Percentiles rank a stretch among this genome's conserved stretches.
These are phyloP conservation scores for Oryza coarctata DNA, from an alignment of 176 grass and related monocot species.

Conservation along the genomic window DNA sequence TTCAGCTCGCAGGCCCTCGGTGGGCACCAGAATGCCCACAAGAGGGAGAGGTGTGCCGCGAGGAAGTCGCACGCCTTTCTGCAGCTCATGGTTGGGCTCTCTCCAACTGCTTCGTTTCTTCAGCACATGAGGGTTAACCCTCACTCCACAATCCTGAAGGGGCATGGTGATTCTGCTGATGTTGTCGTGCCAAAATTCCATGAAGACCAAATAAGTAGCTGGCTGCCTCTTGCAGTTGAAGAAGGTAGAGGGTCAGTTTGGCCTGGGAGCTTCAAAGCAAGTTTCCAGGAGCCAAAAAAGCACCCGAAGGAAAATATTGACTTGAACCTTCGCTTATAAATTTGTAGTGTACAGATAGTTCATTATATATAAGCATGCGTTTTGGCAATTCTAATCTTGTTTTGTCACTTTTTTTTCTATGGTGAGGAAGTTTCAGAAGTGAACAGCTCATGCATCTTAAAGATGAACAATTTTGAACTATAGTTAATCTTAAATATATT, in stretches of 20 bases:
- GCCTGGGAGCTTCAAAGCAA: slow-evolving; percentile 72
- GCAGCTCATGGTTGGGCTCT: slow-evolving; percentile 43
- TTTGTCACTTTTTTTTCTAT: slow-evolving; percentile 7
- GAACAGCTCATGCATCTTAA: background rate
- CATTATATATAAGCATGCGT: slow-evolving; percentile 27
- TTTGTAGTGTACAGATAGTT: slow-evolving; percentile 27
- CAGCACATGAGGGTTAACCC: slow-evolving; percentile 62
- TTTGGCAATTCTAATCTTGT: slow-evolving; percentile 6
- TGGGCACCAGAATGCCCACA: slow-evolving; percentile 89
- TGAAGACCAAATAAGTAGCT: slow-evolving; percentile 39
- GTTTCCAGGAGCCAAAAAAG: slow-evolving; percentile 38
- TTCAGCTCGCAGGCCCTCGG: slow-evolving; percentile 89
- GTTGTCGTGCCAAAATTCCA: slow-evolving; percentile 47
- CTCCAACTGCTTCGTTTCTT: slow-evolving; percentile 43
- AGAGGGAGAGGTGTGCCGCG: slow-evolving; percentile 72
- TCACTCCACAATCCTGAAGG: slow-evolving; percentile 58
- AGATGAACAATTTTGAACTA: background rate
- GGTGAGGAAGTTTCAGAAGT: background rate
- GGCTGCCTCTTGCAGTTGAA: slow-evolving; percentile 48
- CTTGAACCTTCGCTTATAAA: slow-evolving; percentile 67
- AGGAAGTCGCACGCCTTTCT: slow-evolving; percentile 52
- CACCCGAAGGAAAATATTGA: slow-evolving; percentile 51
- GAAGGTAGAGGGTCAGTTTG: slow-evolving; percentile 43
- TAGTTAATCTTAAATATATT: slow-evolving; percentile 8
- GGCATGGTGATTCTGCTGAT: slow-evolving; percentile 31